A percentile compares a stretch with the other conserved stretches of the same genome.
These are phyloP conservation scores for Neoboletus subvelutipes DNA, from an alignment of 768 basidiomycete genomes.

Conservation along the genomic window DNA sequence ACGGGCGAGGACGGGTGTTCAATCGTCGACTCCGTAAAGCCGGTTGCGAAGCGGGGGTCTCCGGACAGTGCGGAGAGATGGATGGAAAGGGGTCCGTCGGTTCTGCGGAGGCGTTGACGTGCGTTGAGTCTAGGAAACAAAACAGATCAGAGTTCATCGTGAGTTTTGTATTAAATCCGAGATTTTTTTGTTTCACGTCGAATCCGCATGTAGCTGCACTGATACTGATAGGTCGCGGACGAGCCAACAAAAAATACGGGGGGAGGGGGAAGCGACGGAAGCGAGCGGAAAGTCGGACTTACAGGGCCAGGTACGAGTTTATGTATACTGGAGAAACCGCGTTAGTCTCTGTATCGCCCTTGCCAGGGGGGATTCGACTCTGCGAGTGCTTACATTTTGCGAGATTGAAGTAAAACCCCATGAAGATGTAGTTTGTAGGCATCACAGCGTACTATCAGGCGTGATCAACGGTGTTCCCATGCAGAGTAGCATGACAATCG, in stretches of 20 bases:
- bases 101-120: slow-evolving; percentile 39
- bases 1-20: neutral
- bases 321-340: slow-evolving; percentile 43
- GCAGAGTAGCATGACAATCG: neutral
- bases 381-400: slow-evolving; percentile 46
- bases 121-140: slow-evolving; percentile 43
- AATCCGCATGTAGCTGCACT: neutral
- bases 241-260: neutral
- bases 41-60: slow-evolving; percentile 7
- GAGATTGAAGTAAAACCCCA: slow-evolving; percentile 52
- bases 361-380: neutral
- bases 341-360: neutral
- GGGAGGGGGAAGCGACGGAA: too few species aligned
- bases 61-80: slow-evolving; percentile 40
- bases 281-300: slow-evolving; percentile 1
- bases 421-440: slow-evolving; percentile 55
- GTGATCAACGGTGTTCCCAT: neutral
- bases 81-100: slow-evolving; percentile 41
- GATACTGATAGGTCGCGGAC: neutral
- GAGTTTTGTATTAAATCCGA: neutral
- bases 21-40: neutral
- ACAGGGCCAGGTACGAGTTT: slow-evolving; percentile 55
- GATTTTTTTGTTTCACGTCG: neutral
- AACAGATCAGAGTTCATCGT: neutral
- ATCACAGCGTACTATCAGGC: slow-evolving; percentile 42